Conservation (phyloP, 108 stramenopile genomes). For the Aurantiochytrium sp. region DNA sequence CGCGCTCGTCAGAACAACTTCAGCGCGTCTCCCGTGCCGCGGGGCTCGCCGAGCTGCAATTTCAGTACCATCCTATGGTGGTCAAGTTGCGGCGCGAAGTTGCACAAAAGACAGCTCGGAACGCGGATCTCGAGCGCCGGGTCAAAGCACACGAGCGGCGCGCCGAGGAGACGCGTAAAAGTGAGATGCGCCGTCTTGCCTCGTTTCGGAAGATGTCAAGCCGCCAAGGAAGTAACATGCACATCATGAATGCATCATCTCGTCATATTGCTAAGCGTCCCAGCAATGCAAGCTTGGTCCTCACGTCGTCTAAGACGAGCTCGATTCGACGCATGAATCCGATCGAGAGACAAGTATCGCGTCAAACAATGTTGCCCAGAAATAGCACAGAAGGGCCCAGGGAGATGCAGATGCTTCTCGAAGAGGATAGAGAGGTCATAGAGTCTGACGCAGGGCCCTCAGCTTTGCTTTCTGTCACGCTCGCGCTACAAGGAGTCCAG, state of each 20-base stretch:
- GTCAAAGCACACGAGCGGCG: not conserved
- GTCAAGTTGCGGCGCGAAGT: not conserved
- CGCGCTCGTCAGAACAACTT: not conserved
- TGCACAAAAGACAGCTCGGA: not conserved
- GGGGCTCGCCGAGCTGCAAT: not conserved
- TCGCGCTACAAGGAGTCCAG: too few species aligned
- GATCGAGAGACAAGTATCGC: too few species aligned
- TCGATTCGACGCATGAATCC: too few species aligned
- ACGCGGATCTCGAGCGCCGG: not conserved
- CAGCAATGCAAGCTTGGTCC: too few species aligned
- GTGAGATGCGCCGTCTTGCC: not conserved
- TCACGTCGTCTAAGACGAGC: too few species aligned
- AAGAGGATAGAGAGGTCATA: too few species aligned
- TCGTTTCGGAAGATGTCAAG: not conserved
- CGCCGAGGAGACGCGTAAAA: not conserved
- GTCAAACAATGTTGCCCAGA: too few species aligned
- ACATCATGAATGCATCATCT: not conserved
- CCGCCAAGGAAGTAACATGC: not conserved
- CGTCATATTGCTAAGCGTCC: too few species aligned
- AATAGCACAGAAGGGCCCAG: too few species aligned
- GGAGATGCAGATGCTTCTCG: too few species aligned
- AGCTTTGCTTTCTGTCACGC: too few species aligned
- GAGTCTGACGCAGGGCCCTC: too few species aligned
- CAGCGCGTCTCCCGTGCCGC: not conserved
- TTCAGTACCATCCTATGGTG: not conserved